phyloP scores from a whole-genome alignment of 2,329 filamentous ascomycete genomes.

The Pseudogymnoascus sp. region DNA sequence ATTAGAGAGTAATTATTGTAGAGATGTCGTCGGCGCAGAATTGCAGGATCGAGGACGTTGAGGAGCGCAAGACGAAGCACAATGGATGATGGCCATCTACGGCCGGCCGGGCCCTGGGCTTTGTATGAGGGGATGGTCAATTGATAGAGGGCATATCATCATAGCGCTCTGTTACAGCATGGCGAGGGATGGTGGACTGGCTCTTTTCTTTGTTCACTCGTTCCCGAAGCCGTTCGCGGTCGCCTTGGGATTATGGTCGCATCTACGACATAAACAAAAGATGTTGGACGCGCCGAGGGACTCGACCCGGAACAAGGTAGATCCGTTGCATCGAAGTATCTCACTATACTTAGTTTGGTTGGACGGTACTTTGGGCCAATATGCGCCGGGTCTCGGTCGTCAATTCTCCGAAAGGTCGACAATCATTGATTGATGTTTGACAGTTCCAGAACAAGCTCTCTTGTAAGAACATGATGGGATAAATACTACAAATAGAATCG shows the following conservation, averaged over 20 bases:
- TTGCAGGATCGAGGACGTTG: not conserved
- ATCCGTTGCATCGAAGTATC: slow-evolving; percentile 7
- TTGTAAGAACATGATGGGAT: not conserved
- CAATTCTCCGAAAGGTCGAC: not conserved
- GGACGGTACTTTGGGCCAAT: not conserved
- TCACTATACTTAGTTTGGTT: slow-evolving; percentile 3
- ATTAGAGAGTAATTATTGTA: not conserved
- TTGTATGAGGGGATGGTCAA: slow-evolving; percentile 1
- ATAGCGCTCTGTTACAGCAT: not conserved
- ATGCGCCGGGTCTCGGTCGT: not conserved
- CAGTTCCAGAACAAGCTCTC: not conserved
- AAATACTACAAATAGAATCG: not conserved
- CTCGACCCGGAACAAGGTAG: slow-evolving; percentile 2
- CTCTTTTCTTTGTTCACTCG: slow-evolving; percentile 1
- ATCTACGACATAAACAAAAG: slow-evolving; percentile 6
- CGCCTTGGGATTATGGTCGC: not conserved
- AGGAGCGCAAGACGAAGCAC: not conserved
- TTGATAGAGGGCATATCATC: slow-evolving; percentile 2
- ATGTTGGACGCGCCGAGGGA: slow-evolving; percentile 2
- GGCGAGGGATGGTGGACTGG: not conserved
- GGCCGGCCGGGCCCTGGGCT: not conserved
- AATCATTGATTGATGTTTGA: not conserved
- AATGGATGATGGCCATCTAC: not conserved
- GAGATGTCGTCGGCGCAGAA: not conserved
- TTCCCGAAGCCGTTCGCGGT: not conserved